These are phyloP conservation scores for Lotmaria passim DNA, from an alignment of 208 protist species.

Conservation along the genomic window DNA sequence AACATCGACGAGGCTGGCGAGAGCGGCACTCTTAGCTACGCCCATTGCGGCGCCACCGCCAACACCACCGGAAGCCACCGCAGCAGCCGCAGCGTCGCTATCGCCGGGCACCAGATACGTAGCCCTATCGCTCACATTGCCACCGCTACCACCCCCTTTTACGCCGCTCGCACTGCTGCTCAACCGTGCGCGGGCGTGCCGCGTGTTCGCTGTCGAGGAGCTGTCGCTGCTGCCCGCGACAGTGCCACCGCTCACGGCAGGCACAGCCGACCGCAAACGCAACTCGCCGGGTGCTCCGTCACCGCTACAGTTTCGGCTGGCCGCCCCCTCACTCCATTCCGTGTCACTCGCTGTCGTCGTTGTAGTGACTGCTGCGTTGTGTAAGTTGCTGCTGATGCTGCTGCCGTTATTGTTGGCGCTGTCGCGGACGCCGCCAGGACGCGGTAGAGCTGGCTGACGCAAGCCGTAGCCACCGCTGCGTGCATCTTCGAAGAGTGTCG, in stretches of 20 bases:
- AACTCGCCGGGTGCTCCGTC: neutral
- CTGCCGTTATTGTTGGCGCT: neutral
- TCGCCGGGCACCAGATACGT: too few relatives aligned
- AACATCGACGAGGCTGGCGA: conserved; percentile 8
- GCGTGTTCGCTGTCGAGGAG: neutral
- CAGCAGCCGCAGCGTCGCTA: too few relatives aligned
- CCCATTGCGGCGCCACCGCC: neutral
- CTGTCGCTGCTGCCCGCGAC: neutral
- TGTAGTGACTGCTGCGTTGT: neutral
- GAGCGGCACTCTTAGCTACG: neutral
- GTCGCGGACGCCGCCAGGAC: conserved; percentile 6
- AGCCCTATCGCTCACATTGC: too few relatives aligned
- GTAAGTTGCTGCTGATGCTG: too few relatives aligned
- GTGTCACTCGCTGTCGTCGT: conserved; percentile 26
- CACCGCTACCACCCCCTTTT: too few relatives aligned
- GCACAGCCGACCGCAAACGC: neutral
- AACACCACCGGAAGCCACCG: too few relatives aligned
- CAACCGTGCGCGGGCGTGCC: neutral
- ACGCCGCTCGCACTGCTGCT: neutral
- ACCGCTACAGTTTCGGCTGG: too few relatives aligned
- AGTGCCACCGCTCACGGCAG: conserved; percentile 4
- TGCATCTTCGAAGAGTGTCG: conserved; percentile 25
- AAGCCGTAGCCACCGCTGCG: conserved; percentile 15
- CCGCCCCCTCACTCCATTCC: too few relatives aligned
- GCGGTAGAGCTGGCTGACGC: conserved; percentile 19